These are phyloP conservation scores for Metahyphopichia silvanorum DNA, from an alignment of 805 yeast genomes.

Conservation along the genomic window DNA sequence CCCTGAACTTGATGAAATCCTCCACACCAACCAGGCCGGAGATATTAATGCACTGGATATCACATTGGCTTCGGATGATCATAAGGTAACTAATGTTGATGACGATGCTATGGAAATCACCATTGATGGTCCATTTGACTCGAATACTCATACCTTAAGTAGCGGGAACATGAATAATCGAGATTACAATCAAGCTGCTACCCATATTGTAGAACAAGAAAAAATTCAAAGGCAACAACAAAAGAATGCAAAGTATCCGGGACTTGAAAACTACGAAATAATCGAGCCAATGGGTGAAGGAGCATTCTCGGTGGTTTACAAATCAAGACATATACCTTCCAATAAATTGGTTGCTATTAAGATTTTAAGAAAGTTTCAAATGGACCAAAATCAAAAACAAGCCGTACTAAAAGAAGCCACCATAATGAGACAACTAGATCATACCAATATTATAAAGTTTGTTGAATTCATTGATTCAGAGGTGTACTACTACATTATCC, in stretches of 20 bases:
- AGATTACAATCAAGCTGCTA: conserved; percentile 23
- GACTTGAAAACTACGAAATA: conserved; percentile 41
- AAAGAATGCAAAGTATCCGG: conserved; percentile 27
- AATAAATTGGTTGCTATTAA: conserved; percentile 50
- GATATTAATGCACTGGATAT: background rate
- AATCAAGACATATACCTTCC: conserved; percentile 44
- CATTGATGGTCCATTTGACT: too few relatives aligned
- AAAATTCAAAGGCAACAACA: conserved; percentile 18
- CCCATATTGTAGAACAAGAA: conserved; percentile 36
- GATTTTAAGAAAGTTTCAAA: conserved; percentile 64
- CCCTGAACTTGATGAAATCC: background rate
- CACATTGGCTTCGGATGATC: background rate
- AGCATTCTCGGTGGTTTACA: conserved; percentile 74
- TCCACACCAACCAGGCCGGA: background rate
- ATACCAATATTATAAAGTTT: conserved; percentile 61
- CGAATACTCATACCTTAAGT: too few relatives aligned
- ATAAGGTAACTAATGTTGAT: background rate
- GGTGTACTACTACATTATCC: conserved; percentile 62
- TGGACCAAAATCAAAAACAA: conserved; percentile 58
- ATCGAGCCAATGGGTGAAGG: conserved; percentile 70
- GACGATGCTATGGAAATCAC: background rate
- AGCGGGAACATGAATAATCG: too few relatives aligned
- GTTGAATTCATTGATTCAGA: conserved; percentile 64
- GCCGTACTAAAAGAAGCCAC: conserved; percentile 79
- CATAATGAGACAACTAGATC: conserved; percentile 65